Percentiles rank a stretch among this genome's conserved stretches.
Conservation (phyloP, 208 protist genomes). For the Willaertia magna region DNA sequence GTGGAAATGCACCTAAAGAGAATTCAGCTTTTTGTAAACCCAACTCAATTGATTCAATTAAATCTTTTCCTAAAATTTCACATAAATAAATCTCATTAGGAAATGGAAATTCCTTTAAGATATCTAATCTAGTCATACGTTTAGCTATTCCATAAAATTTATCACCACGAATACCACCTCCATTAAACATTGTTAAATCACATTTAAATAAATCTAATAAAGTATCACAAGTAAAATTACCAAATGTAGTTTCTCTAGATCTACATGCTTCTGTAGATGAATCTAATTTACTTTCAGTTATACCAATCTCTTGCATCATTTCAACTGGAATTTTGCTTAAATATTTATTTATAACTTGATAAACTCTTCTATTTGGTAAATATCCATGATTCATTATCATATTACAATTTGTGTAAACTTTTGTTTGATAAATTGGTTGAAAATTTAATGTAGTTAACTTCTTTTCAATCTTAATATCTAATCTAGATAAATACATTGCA, state of each 20-base stretch:
- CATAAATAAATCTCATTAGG: not conserved
- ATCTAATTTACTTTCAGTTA: not conserved
- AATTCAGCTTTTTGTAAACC: not conserved
- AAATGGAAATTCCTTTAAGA: not conserved
- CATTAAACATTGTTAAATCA: not conserved
- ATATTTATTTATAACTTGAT: not conserved
- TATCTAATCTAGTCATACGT: not conserved
- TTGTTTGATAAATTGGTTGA: not conserved
- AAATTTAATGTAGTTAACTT: not conserved
- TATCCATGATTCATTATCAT: not conserved
- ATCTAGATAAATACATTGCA: not conserved
- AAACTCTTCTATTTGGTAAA: not conserved
- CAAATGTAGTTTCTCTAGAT: not conserved
- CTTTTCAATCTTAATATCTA: not conserved
- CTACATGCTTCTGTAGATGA: not conserved
- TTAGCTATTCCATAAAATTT: not conserved
- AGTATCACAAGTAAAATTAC: not conserved
- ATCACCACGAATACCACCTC: not conserved
- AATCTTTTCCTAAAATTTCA: not conserved
- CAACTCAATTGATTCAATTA: not conserved
- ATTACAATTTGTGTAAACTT: not conserved
- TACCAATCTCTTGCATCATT: not conserved
- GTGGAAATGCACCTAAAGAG: not conserved
- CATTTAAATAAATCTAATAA: not conserved
- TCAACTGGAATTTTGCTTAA: not conserved